Conservation (phyloP, 352 stramenopile genomes). For the Phytophthora rubi region DNA sequence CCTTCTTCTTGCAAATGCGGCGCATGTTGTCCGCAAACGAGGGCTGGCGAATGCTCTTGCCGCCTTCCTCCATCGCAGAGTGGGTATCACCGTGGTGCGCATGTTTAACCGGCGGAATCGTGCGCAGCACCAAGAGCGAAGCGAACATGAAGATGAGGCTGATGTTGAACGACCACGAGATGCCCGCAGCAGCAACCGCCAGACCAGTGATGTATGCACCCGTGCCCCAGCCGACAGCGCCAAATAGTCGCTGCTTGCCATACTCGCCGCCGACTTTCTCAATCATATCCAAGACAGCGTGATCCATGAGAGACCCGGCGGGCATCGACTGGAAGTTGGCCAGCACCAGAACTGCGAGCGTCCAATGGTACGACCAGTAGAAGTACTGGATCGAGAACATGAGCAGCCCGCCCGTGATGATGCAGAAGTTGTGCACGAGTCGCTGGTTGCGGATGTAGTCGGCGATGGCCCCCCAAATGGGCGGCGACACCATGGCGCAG, state of each 20-base stretch:
- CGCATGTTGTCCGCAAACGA: conserved; percentile 35
- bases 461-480: conserved; percentile 70
- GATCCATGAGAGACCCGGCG: conserved; percentile 63
- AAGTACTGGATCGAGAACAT: conserved; percentile 65
- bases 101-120: conserved; percentile 57
- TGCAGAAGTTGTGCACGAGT: conserved; percentile 63
- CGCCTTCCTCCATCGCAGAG: conserved; percentile 31
- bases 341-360: conserved; percentile 49
- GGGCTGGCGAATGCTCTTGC: conserved; percentile 12
- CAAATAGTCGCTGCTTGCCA: conserved; percentile 79
- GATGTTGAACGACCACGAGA: conserved; percentile 75
- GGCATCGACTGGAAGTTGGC: conserved; percentile 64
- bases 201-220: conserved; percentile 64
- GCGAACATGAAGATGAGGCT: conserved; percentile 53
- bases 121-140: conserved; percentile 57
- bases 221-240: conserved; percentile 63
- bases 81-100: conserved; percentile 38
- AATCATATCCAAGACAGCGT: conserved; percentile 71
- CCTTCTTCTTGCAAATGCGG: conserved; percentile 39
- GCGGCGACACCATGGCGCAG: conserved; percentile 64
- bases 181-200: conserved; percentile 56
- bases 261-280: conserved; percentile 76
- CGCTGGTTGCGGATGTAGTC: conserved; percentile 67
- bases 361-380: conserved; percentile 50
- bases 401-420: conserved; percentile 59